Evolutionary conservation across 2,329 filamentous ascomycete species (phyloP), one percentile per base, ranked within the genome.

Genomic region (Cercospora nicotianae): DNA sequence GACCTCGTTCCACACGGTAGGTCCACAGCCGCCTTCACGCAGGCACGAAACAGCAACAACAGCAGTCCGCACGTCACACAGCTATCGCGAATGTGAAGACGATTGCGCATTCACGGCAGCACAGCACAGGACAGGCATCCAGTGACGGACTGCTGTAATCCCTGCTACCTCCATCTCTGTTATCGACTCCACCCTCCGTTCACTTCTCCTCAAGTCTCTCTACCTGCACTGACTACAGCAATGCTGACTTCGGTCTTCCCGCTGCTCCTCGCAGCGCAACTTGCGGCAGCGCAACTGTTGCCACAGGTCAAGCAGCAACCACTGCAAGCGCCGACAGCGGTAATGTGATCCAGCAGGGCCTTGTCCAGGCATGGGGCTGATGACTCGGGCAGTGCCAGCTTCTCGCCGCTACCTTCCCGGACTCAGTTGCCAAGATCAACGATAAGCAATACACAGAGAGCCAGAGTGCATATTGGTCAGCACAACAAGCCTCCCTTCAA

Each of bases 391-490:
- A 69, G 67, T 72, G 70, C 45, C 51, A 60, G 5, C 30, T 69
- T 8, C 65, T 72, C 9, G 55, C 62, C 6, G 65, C 39, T 9
- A 64, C 67, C 8, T 72, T 70, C 58, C 64, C 64, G 3, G 60
- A 45, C 5, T 60, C 63, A 26, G 70, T 72, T 7, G 36, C 62
- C 28, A 45, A 31, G 20, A 53, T 65, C 20, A 51, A 55, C 31
- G 57, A 67, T 13, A 63, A 66, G 42, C 36, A 59, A 12, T 68
- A 71, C 30, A 31, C 20, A 8, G 48, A 65, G 28, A 65, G 63
- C 26, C 67, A 65, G 33, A 33, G 51, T 12, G 16, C 28, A 10
- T 69, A 69, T 39, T 69, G 69, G 69, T 60, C 67, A 4, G 51
- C 59, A 23, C 64, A 69, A 39, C 70, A 69, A 51, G 45, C 39